A percentile compares a stretch with the other conserved stretches of the same genome.
These are phyloP conservation scores for Graphilbum sp. DNA, from an alignment of 2,329 filamentous ascomycete genomes.

Conservation along the genomic window DNA sequence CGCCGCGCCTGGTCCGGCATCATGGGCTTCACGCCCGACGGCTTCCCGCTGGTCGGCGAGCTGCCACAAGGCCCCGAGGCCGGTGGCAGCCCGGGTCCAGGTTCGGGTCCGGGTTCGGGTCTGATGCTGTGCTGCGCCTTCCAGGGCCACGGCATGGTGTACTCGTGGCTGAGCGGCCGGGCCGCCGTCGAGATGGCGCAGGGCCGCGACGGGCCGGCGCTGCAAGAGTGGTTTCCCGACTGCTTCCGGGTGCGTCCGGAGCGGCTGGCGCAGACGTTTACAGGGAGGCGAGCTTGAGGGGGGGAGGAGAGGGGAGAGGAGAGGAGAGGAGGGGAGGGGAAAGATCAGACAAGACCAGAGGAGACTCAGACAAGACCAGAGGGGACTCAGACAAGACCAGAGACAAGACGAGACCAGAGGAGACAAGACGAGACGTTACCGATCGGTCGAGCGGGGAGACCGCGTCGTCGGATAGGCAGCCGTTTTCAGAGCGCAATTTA, in stretches of 20 bases:
- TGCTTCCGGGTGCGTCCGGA: slow-evolving; percentile 29
- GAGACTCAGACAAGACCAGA: no score
- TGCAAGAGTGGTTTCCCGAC: slow-evolving; percentile 34
- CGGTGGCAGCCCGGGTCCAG: no score
- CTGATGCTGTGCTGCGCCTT: slow-evolving; percentile 44
- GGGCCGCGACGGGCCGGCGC: slow-evolving; percentile 14
- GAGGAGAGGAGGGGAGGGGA: background rate
- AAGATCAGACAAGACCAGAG: no score
- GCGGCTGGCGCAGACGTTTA: slow-evolving; percentile 23
- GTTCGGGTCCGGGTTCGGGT: no score
- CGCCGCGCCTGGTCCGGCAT: slow-evolving; percentile 33
- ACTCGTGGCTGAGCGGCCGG: slow-evolving; percentile 41
- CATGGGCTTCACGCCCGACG: slow-evolving; percentile 38
- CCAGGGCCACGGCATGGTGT: slow-evolving; percentile 51
- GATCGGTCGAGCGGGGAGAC: no score
- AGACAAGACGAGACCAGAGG: no score
- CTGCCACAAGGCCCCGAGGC: slow-evolving; percentile 25
- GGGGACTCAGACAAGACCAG: no score
- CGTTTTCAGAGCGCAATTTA: no score
- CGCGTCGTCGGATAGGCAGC: no score
- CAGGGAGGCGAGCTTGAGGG: slow-evolving; percentile 13
- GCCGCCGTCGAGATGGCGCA: slow-evolving; percentile 39
- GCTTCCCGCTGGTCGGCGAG: slow-evolving; percentile 33
- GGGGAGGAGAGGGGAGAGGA: background rate
- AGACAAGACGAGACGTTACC: no score